phyloP scores from a whole-genome alignment of 2,329 filamentous ascomycete genomes.

The Phialophora macrospora region DNA sequence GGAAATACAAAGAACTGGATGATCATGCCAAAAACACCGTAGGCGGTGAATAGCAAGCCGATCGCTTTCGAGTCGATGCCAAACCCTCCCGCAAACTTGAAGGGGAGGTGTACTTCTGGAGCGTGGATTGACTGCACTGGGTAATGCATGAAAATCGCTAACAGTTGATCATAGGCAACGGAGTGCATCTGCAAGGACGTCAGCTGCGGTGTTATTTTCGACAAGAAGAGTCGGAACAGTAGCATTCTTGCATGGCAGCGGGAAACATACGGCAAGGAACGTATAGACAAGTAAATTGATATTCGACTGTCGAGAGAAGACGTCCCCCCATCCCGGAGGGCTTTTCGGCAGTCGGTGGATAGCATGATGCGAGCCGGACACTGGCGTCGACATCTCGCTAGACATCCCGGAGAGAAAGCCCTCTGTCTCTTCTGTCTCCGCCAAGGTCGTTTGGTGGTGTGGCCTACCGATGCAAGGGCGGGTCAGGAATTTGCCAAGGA shows the following conservation, averaged over 20 bases:
- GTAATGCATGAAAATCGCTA: slow-evolving; percentile 87
- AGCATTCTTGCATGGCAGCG: neutral
- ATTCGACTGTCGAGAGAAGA: slow-evolving; percentile 74
- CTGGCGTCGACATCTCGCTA: slow-evolving; percentile 32
- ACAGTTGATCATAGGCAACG: slow-evolving; percentile 82
- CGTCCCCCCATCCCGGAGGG: slow-evolving; percentile 60
- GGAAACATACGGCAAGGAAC: slow-evolving; percentile 62
- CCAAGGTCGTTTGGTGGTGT: slow-evolving; percentile 34
- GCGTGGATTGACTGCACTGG: slow-evolving; percentile 61
- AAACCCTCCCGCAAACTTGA: slow-evolving; percentile 83
- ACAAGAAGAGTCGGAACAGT: neutral
- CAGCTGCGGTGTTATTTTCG: neutral
- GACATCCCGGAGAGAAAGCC: slow-evolving; percentile 26
- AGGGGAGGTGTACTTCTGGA: slow-evolving; percentile 67
- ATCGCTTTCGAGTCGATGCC: slow-evolving; percentile 75
- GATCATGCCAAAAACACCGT: slow-evolving; percentile 77
- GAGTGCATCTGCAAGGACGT: slow-evolving; percentile 64
- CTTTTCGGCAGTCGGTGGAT: slow-evolving; percentile 29
- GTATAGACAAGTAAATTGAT: slow-evolving; percentile 79
- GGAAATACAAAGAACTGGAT: slow-evolving; percentile 89
- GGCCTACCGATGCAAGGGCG: slow-evolving; percentile 44
- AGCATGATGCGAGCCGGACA: slow-evolving; percentile 19
- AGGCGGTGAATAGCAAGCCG: slow-evolving; percentile 82
- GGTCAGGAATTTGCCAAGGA: slow-evolving; percentile 70
- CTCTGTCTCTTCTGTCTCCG: slow-evolving; percentile 39